phyloP scores from a whole-genome alignment of 371 early-diverging fungal species.

The Zychaea mexicana region DNA sequence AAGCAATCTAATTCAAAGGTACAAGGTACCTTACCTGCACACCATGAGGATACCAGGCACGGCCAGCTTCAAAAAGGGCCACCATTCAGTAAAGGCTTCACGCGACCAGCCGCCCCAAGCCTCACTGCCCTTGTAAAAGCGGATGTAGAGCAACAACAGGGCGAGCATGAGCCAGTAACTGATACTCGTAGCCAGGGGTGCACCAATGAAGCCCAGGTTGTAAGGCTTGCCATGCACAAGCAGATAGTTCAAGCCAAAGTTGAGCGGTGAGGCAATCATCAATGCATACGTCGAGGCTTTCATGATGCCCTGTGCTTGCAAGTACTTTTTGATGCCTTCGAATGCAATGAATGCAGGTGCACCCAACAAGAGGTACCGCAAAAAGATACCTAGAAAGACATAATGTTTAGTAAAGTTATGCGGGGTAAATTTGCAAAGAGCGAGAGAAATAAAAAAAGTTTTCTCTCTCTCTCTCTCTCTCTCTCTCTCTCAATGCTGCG shows the following conservation, averaged over 20 bases:
- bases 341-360: constrained; percentile 76
- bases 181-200: constrained; percentile 78
- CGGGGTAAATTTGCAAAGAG: no score
- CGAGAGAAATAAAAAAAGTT: not conserved
- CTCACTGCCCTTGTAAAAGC: constrained; percentile 65
- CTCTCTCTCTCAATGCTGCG: no score
- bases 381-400: constrained; percentile 57
- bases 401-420: no score
- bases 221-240: constrained; percentile 72
- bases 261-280: constrained; percentile 72
- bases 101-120: constrained; percentile 89
- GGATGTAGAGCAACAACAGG: constrained; percentile 64
- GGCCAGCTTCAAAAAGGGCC: constrained; percentile 72
- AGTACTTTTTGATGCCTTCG: constrained; percentile 79
- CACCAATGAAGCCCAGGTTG: constrained; percentile 80
- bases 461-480: no score
- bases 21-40: constrained; percentile 31
- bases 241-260: constrained; percentile 71
- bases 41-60: constrained; percentile 72
- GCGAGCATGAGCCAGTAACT: constrained; percentile 75
- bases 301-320: constrained; percentile 90
- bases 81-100: constrained; percentile 65
- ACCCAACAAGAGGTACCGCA: constrained; percentile 68
- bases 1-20: not conserved
- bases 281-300: constrained; percentile 75